Evolutionary conservation across 2,329 filamentous ascomycete species (phyloP).

Genomic region (Fusarium multiceps): DNA sequence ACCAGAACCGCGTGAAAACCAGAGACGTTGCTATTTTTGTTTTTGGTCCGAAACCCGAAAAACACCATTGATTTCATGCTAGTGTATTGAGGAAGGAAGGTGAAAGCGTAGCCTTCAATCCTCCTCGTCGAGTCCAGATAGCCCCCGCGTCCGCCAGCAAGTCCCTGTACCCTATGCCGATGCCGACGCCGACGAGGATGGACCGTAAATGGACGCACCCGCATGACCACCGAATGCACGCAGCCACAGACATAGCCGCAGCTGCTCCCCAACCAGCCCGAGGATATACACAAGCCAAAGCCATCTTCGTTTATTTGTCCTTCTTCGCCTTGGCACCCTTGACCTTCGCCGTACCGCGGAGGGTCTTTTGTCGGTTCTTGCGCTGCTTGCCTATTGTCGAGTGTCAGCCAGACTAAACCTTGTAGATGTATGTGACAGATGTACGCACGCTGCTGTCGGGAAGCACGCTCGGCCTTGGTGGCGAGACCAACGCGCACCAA

Average conservation of each 20-base stretch:
- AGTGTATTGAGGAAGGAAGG: constrained; percentile 51
- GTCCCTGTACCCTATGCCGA: constrained; percentile 43
- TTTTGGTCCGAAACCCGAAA: constrained; percentile 54
- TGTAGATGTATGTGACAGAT: neutral
- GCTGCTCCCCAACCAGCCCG: constrained; percentile 45
- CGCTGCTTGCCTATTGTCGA: constrained; percentile 90
- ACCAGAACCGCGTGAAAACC: constrained; percentile 11
- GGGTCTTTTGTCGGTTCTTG: constrained; percentile 99
- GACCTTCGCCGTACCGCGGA: constrained; percentile 97
- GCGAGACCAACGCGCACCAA: constrained; percentile 93
- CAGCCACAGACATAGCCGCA: constrained; percentile 36
- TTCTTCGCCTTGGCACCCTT: constrained; percentile 97
- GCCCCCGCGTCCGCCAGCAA: constrained; percentile 43
- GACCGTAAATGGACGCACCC: constrained; percentile 41
- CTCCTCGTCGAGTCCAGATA: constrained; percentile 48
- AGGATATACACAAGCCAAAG: constrained; percentile 50
- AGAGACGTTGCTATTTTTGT: constrained; percentile 44
- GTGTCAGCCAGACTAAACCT: constrained; percentile 20
- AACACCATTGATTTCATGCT: constrained; percentile 59
- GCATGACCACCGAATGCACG: constrained; percentile 48
- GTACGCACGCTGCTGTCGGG: constrained; percentile 97
- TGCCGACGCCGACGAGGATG: constrained; percentile 42
- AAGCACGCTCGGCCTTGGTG: constrained; percentile 95
- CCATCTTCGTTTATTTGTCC: constrained; percentile 77
- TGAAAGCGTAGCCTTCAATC: constrained; percentile 45